Percentiles rank a stretch among this genome's conserved stretches.
These are phyloP conservation scores for Cylindrotheca fusiformis DNA, from an alignment of 108 stramenopile genomes.

Conservation along the genomic window DNA sequence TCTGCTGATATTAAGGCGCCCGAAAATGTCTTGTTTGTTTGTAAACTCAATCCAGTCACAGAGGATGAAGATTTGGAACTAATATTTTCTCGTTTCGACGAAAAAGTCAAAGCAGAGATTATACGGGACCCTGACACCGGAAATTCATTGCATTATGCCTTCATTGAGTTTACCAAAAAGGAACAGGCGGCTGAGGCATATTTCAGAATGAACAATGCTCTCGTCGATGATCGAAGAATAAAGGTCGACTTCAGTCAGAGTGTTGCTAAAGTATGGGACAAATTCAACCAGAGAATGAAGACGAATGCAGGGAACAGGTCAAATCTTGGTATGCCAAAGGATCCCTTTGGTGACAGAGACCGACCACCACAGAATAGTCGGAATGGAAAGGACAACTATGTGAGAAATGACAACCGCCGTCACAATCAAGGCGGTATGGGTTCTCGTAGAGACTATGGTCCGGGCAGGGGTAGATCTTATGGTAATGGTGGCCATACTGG, in stretches of 20 bases:
- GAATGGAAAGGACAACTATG: neutral
- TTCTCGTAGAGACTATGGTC: too few relatives aligned
- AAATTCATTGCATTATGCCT: conserved; percentile 94
- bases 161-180: conserved; percentile 91
- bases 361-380: neutral
- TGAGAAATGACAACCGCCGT: neutral
- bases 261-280: conserved; percentile 94
- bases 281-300: conserved; percentile 46
- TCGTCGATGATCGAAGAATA: conserved; percentile 97
- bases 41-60: conserved; percentile 97
- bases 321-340: conserved; percentile 23
- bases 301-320: conserved; percentile 6
- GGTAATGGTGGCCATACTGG: neutral
- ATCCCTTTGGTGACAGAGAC: conserved; percentile 18
- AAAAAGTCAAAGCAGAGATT: conserved; percentile 86
- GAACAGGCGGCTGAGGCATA: conserved; percentile 93
- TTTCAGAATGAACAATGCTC: conserved; percentile 99
- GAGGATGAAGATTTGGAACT: conserved; percentile 96
- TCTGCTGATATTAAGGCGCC: conserved; percentile 87
- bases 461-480: conserved; percentile 2
- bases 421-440: too few relatives aligned
- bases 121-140: conserved; percentile 95
- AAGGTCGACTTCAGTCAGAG: conserved; percentile 98
- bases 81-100: conserved; percentile 94
- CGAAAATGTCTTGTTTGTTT: conserved; percentile 97